Percentiles rank a stretch among this genome's conserved stretches.
These are phyloP conservation scores for Geotrichum reessii DNA, from an alignment of 1,139 yeast genomes.

Conservation along the genomic window DNA sequence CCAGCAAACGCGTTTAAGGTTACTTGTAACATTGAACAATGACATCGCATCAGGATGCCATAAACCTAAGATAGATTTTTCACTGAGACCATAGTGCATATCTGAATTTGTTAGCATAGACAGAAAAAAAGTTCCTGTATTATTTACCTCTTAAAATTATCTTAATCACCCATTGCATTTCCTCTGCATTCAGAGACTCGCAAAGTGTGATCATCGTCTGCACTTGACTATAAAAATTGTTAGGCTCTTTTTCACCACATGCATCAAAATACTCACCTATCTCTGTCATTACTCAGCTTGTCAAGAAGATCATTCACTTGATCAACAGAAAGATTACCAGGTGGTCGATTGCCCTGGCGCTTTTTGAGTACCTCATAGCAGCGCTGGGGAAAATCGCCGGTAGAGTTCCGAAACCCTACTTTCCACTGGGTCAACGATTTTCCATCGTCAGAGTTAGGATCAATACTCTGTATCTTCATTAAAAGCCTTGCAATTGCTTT, in stretches of 20 bases:
- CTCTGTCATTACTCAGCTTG: slow-evolving; percentile 33
- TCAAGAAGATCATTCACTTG: slow-evolving; percentile 58
- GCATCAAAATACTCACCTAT: neutral
- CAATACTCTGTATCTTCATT: slow-evolving; percentile 44
- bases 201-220: slow-evolving; percentile 47
- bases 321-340: slow-evolving; percentile 43
- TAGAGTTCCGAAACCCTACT: slow-evolving; percentile 34
- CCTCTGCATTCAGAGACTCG: slow-evolving; percentile 54
- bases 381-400: slow-evolving; percentile 41
- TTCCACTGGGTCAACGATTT: slow-evolving; percentile 46
- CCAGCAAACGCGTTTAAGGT: slow-evolving; percentile 56
- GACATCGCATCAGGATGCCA: slow-evolving; percentile 82
- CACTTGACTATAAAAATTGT: slow-evolving; percentile 28
- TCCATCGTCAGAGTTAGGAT: slow-evolving; percentile 48
- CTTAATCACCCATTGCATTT: slow-evolving; percentile 64
- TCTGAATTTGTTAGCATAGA: slow-evolving; percentile 15
- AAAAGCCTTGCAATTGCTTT: slow-evolving; percentile 42
- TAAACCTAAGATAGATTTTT: slow-evolving; percentile 50
- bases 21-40: slow-evolving; percentile 62
- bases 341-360: slow-evolving; percentile 38
- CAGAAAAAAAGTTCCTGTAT: neutral
- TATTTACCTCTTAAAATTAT: slow-evolving; percentile 53
- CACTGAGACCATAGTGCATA: slow-evolving; percentile 49
- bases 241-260: neutral
- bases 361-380: slow-evolving; percentile 37